Conservation (phyloP, 2,329 filamentous ascomycete genomes). For the Zymoseptoria ardabiliae region DNA sequence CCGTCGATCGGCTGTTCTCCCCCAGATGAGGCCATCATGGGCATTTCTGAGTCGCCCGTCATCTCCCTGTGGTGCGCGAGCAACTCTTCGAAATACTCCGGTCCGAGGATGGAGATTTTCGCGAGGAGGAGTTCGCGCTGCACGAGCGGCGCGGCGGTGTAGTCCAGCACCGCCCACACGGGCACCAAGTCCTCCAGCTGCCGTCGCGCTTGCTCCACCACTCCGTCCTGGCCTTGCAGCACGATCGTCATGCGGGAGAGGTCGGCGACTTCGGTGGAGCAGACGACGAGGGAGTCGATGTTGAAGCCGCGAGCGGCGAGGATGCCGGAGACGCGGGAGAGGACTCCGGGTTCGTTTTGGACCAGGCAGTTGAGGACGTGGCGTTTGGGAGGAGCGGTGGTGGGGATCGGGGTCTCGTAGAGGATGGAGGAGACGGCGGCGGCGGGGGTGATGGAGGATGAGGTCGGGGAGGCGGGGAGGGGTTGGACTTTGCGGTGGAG, state of each 20-base stretch:
- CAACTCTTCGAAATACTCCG: slow-evolving; percentile 97
- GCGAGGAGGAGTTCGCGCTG: slow-evolving; percentile 92
- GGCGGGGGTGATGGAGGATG: slow-evolving; percentile 72
- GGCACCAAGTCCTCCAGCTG: slow-evolving; percentile 96
- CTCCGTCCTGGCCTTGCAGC: slow-evolving; percentile 88
- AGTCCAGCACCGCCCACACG: slow-evolving; percentile 97
- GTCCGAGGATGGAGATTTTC: slow-evolving; percentile 93
- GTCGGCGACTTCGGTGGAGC: slow-evolving; percentile 94
- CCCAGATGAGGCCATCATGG: slow-evolving; percentile 18
- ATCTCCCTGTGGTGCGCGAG: slow-evolving; percentile 94
- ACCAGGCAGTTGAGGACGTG: slow-evolving; percentile 98
- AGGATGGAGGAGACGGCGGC: slow-evolving; percentile 96
- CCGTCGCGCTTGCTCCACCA: slow-evolving; percentile 91
- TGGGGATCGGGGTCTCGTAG: slow-evolving; percentile 90
- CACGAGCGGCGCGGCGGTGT: slow-evolving; percentile 84
- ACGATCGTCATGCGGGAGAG: slow-evolving; percentile 98
- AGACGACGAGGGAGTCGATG: slow-evolving; percentile 96
- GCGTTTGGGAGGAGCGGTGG: slow-evolving; percentile 75
- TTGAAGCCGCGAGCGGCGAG: slow-evolving; percentile 96
- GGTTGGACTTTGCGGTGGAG: slow-evolving; percentile 84
- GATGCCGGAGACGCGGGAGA: slow-evolving; percentile 94
- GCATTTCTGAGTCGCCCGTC: slow-evolving; percentile 35
- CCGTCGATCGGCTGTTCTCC: background rate
- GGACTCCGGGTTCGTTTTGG: slow-evolving; percentile 95
- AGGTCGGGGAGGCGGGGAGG: slow-evolving; percentile 69